Base-by-base conservation (phyloP, 2,329 filamentous ascomycete genomes). In the Cryphonectria carpinicola region DNA sequence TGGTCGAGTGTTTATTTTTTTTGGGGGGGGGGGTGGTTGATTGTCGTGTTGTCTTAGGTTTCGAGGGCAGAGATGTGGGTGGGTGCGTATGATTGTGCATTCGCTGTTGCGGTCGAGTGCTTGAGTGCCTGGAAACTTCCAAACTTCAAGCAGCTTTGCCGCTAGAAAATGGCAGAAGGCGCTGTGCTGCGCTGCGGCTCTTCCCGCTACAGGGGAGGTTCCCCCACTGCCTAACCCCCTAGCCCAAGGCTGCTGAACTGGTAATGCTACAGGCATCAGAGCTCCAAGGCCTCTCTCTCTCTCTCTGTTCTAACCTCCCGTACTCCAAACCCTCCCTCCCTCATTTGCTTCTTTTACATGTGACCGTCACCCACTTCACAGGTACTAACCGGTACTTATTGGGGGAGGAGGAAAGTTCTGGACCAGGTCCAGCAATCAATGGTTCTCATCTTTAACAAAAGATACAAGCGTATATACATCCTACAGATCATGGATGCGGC, bases 401-500 rank as follows among this genome's bases (percentile, higher is more conserved):
- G 14, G 14, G 25, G 54, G 28, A 3, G 28, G 54, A 19, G 25
- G 14, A n/a, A n/a, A 49, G n/a, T 32, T 19, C 14, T 8, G 54
- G 54, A 17, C 6, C 14, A 35, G 54, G 6, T 10, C 14, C 8
- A 58, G 14, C 19, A 28, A 32, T 2, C 35, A 35, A 7, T 8
- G 19, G 11, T 19, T 2, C 32, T 10, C 4, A 35, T 17, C 17
- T 61, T 25, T 39, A 35, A 17, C 52, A 22, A n/a, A 22, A 28
- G 35, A 35, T 22, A 6, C 58, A 14, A 10, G 14, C 35, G 58
- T 10, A 37, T 35, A 37, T 8, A 39, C 7, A 10, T n/a, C 17
- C 43, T 19, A 37, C 49, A 37, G 14, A 52, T 11, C 7, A 73
- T 72, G 70, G 72, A 73, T 25, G 70, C 43, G 32, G 5, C 71